Conservation (phyloP, 768 basidiomycete species). For the Kondoa subrosea region DNA sequence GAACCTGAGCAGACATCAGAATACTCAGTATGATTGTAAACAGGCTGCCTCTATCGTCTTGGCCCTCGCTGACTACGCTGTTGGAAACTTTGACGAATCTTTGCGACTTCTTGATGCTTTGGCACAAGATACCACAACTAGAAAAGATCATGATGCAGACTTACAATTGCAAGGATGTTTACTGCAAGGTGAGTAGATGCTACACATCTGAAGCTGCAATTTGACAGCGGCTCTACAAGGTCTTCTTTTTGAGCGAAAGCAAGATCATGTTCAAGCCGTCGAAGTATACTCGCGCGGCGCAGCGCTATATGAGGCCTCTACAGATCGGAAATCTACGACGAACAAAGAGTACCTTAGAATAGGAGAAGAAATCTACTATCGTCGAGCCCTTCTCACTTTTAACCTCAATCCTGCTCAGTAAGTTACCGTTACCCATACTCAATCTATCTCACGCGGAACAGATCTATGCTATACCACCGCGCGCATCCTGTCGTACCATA, state of each 20-base stretch:
- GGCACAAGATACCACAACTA: neutral
- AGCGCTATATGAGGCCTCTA: neutral
- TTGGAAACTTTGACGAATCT: conserved; percentile 4
- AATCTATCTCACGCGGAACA: neutral
- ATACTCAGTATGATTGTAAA: neutral
- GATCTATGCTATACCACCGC: neutral
- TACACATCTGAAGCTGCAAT: neutral
- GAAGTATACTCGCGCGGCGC: neutral
- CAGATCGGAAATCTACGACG: neutral
- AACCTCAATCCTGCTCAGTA: neutral
- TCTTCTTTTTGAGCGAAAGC: neutral
- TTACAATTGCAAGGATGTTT: conserved; percentile 11
- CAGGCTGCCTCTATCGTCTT: conserved; percentile 47
- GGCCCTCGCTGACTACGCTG: conserved; percentile 68
- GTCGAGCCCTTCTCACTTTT: neutral
- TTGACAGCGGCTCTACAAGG: neutral
- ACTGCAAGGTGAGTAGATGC: conserved; percentile 13
- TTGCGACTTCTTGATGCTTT: neutral
- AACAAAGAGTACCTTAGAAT: neutral
- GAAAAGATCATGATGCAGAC: conserved; percentile 14
- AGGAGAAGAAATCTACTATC: conserved; percentile 4
- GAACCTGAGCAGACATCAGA: neutral
- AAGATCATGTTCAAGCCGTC: neutral
- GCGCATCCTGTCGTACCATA: neutral
- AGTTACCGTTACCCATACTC: neutral